Percentiles rank a stretch among this genome's conserved stretches.
Evolutionary conservation across 1,284 basidiomycete genomes (phyloP).

Genomic region (Microbotryum saponariae): DNA sequence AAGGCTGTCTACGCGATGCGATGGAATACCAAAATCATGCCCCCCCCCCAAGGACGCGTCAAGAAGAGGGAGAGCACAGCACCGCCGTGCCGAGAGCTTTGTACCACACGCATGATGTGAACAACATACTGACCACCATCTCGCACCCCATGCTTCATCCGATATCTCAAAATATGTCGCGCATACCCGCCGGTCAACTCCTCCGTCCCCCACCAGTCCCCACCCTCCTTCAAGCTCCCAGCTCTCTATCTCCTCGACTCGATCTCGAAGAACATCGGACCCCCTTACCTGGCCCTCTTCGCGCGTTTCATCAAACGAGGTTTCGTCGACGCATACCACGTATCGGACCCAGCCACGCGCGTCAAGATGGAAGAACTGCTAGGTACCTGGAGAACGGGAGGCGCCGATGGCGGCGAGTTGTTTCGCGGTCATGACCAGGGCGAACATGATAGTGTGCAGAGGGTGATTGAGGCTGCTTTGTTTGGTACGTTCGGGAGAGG

Average conservation of each 20-base stretch:
- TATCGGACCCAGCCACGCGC: slow-evolving; percentile 52
- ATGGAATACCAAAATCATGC: too few relatives aligned
- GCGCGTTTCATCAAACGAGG: slow-evolving; percentile 43
- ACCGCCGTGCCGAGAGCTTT: too few relatives aligned
- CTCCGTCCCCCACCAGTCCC: slow-evolving; percentile 13
- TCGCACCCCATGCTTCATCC: too few relatives aligned
- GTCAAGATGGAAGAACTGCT: slow-evolving; percentile 95
- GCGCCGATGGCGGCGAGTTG: slow-evolving; percentile 66
- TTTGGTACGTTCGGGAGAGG: slow-evolving; percentile 26
- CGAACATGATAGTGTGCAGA: slow-evolving; percentile 22
- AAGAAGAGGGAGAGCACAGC: too few relatives aligned
- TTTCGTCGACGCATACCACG: slow-evolving; percentile 70
- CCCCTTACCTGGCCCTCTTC: slow-evolving; percentile 63
- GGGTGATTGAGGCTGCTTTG: slow-evolving; percentile 31
- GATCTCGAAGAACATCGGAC: slow-evolving; percentile 85
- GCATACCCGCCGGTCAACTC: too few relatives aligned
- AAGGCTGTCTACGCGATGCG: too few relatives aligned
- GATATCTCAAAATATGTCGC: too few relatives aligned
- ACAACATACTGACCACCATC: too few relatives aligned
- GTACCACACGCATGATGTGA: too few relatives aligned
- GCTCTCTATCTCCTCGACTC: slow-evolving; percentile 93
- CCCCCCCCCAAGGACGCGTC: too few relatives aligned
- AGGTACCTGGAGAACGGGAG: slow-evolving; percentile 79
- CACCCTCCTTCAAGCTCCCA: slow-evolving; percentile 81
- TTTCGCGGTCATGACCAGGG: slow-evolving; percentile 50